phyloP scores from a whole-genome alignment of 345 rosid species.

The Arabidopsis thaliana region TAIR10.1 NC_003070.9:3929001-3929500 shows the following conservation, averaged over 20 bases:
- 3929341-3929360: background rate
- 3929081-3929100: conserved; percentile 46
- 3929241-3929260: conserved; percentile 50
- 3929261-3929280: conserved; percentile 51
- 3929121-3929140: conserved; percentile 58
- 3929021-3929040: background rate
- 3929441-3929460: conserved; percentile 79
- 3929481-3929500: conserved; percentile 62
- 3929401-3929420: background rate
- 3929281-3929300: conserved; percentile 64
- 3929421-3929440: conserved; percentile 51
- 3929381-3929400: background rate
- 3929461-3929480: conserved; percentile 71
- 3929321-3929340: conserved; percentile 66
- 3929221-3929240: conserved; percentile 51
- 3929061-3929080: background rate
- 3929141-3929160: conserved; percentile 58
- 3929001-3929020: conserved; percentile 51
- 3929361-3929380: background rate
- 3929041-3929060: background rate
- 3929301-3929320: conserved; percentile 65
- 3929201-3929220: conserved; percentile 50
- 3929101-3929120: conserved; percentile 76
- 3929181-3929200: conserved; percentile 62
- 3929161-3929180: conserved; percentile 59